These are phyloP conservation scores for Boletus huronensis DNA, from an alignment of 768 basidiomycete genomes.

Conservation along the genomic window DNA sequence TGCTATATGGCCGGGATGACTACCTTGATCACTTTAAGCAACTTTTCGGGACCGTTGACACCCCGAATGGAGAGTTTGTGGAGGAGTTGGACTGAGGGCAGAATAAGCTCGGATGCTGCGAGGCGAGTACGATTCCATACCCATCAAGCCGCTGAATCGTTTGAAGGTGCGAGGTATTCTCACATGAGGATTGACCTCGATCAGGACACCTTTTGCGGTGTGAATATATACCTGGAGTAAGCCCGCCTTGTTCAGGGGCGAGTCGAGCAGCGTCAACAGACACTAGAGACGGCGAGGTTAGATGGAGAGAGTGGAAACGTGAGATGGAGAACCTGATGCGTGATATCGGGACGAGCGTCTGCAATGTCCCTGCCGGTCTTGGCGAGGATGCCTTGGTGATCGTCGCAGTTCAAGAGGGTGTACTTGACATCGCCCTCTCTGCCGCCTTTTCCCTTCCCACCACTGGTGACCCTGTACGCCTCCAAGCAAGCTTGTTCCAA, in stretches of 20 bases:
- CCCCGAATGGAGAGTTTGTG: constrained; percentile 95
- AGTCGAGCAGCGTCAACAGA: constrained; percentile 92
- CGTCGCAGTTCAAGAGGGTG: constrained; percentile 95
- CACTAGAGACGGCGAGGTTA: constrained; percentile 55
- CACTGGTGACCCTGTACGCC: constrained; percentile 80
- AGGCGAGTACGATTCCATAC: constrained; percentile 40
- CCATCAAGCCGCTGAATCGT: constrained; percentile 97
- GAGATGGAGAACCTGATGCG: constrained; percentile 75
- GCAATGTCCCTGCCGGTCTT: constrained; percentile 98
- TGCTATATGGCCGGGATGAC: constrained; percentile 10
- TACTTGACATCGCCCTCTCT: constrained; percentile 86
- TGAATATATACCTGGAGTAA: constrained; percentile 97
- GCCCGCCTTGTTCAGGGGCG: constrained; percentile 96
- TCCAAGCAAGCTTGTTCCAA: constrained; percentile 94
- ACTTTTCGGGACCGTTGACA: constrained; percentile 94
- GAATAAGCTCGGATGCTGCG: neutral
- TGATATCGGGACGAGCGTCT: constrained; percentile 98
- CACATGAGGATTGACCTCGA: constrained; percentile 97
- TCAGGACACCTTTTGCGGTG: constrained; percentile 92
- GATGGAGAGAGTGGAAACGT: neutral
- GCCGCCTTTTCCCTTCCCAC: constrained; percentile 47
- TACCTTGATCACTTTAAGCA: constrained; percentile 96
- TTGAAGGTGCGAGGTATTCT: constrained; percentile 98
- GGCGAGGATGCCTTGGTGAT: constrained; percentile 97
- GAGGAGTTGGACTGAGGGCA: constrained; percentile 82